phyloP scores from a whole-genome alignment of 257 asterid species.

The Solanum chaucha region DNA sequence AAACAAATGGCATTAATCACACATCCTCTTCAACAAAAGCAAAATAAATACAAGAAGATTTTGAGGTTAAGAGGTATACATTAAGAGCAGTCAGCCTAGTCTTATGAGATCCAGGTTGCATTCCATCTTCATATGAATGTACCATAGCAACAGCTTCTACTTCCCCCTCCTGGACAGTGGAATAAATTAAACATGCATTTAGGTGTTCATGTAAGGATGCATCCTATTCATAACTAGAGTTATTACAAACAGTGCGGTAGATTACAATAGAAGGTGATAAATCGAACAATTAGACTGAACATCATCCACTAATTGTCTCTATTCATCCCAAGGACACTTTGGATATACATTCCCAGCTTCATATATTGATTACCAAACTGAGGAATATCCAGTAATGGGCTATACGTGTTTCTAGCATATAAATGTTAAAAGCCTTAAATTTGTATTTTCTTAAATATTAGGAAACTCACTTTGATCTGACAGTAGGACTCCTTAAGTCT shows the following conservation, averaged over 20 bases:
- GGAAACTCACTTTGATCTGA: constrained; percentile 60
- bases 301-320: background rate
- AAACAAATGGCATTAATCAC: background rate
- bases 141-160: constrained; percentile 75
- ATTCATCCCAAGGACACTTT: background rate
- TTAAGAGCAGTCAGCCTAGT: constrained; percentile 85
- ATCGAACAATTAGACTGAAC: background rate
- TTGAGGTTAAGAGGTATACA: constrained; percentile 33
- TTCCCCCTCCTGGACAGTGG: constrained; percentile 71
- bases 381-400: background rate
- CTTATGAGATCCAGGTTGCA: constrained; percentile 76
- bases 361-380: background rate
- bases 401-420: background rate
- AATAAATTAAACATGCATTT: background rate
- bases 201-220: background rate
- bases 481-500: constrained; percentile 85
- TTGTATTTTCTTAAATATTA: background rate
- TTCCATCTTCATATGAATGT: constrained; percentile 89
- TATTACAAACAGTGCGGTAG: background rate
- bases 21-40: background rate
- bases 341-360: background rate
- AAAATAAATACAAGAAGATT: background rate
- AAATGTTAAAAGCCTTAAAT: background rate
- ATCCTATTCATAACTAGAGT: background rate
- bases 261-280: background rate